Base-by-base conservation (phyloP, 345 rosid genomes). In the Capsella bursapastoris region DNA sequence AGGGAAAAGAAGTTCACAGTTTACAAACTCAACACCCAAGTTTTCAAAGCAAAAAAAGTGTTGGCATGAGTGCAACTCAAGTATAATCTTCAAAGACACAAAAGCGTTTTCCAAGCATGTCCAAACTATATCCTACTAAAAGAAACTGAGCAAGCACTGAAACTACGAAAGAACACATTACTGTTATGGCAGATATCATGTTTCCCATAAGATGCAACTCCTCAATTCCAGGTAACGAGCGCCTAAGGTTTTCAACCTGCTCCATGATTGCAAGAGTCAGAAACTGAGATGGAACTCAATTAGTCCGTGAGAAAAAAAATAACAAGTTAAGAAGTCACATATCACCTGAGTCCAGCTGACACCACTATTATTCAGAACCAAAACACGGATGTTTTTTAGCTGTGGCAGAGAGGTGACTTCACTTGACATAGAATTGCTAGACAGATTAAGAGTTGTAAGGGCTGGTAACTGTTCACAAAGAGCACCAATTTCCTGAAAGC, bases 161-260 rank as follows among this genome's bases (percentile, higher is more conserved):
- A 43, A 64, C n/a, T 34, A 49, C 58, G 65, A 47, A 15, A 13
- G 13, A 13, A 7, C 64, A 49, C 34, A 66, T 55, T 84, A 91
- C 96, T 79, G 68, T 71, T 68, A 91, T 81, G 74, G 75, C 38
- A 74, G 83, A 74, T 64, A 93, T 86, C 75, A 70, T 85, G 78
- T 92, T 94, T 56, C 93, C 97, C 92, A 89, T 88, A 80, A 94
- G 73, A 83, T 94, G 97, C 74, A 94, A 82, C 86, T 91, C 97
- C 81, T 92, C 96, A 68, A 92, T 69, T 57, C 64, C 82, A 79
- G 93, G 97, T 61, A 94, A 84, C 5, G 86, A 89, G 35, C 44
- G 84, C 76, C 85, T 80, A 56, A 94, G 87, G 37, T 68, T 70
- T 77, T 90, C 93, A 85, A 92, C 87, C 97, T 91, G 85, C 69